Conservation (phyloP, 805 yeast genomes). For the Myxozyma kluyveri region DNA sequence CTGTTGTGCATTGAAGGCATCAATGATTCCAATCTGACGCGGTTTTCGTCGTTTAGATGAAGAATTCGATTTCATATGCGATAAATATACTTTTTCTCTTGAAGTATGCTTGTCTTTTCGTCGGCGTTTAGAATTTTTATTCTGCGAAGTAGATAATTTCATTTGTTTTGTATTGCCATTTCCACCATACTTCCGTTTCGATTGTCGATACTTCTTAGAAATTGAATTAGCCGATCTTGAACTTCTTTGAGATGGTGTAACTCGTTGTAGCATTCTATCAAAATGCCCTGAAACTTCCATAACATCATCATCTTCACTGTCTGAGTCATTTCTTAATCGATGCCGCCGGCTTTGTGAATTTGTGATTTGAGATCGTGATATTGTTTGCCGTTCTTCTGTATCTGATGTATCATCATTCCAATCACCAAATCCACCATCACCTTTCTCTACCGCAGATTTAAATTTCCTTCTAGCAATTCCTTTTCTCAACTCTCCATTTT, state of each 20-base stretch:
- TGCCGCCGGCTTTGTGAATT: neutral
- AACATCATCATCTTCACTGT: slow-evolving; percentile 3
- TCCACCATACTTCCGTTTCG: neutral
- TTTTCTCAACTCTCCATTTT: slow-evolving; percentile 12
- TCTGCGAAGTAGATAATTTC: neutral
- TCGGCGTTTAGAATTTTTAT: neutral
- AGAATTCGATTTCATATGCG: no score
- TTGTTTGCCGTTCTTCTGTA: neutral
- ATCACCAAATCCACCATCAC: no score
- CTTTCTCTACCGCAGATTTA: no score
- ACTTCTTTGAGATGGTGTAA: slow-evolving; percentile 6
- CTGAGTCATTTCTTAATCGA: neutral
- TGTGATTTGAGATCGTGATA: neutral
- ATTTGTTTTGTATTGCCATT: neutral
- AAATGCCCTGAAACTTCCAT: slow-evolving; percentile 16
- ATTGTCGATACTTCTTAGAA: neutral
- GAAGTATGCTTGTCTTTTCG: neutral
- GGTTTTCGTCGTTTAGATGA: neutral
- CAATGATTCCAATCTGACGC: slow-evolving; percentile 22
- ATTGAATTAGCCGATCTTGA: neutral
- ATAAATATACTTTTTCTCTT: neutral
- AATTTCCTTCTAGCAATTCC: slow-evolving; percentile 30
- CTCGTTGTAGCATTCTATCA: slow-evolving; percentile 16
- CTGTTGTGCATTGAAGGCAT: slow-evolving; percentile 17
- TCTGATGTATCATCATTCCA: neutral